These are phyloP conservation scores for Neonectria faginata DNA, from an alignment of 2,329 filamentous ascomycete species.

Conservation along the genomic window DNA sequence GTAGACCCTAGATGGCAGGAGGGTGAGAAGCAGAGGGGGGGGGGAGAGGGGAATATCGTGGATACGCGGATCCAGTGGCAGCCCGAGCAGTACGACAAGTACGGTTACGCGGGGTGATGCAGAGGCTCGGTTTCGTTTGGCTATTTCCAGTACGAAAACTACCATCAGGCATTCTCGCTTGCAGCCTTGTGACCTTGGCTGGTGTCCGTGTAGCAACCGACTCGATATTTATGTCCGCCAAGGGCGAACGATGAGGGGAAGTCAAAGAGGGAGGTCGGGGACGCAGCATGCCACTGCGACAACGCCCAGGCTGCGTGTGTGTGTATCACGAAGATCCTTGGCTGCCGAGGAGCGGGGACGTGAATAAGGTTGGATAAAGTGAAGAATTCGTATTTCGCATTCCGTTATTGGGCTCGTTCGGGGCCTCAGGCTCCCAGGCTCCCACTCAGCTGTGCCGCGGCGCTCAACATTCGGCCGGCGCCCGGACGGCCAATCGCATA, in stretches of 20 bases:
- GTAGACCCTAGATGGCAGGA: background rate
- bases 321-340: background rate
- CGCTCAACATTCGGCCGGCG: constrained; percentile 8
- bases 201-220: constrained; percentile 16
- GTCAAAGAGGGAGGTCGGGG: no score
- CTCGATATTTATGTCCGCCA: constrained; percentile 16
- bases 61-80: constrained; percentile 22
- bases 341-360: constrained; percentile 1
- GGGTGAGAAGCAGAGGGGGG: background rate
- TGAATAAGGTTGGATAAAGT: constrained; percentile 28
- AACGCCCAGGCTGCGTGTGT: background rate
- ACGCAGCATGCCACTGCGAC: background rate
- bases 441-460: constrained; percentile 25
- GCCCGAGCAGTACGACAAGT: background rate
- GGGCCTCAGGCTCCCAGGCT: constrained; percentile 24
- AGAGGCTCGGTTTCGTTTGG: background rate
- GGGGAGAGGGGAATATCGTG: background rate
- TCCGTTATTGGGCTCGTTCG: constrained; percentile 15
- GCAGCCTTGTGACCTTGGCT: background rate
- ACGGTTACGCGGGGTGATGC: background rate
- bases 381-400: constrained; percentile 45
- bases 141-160: background rate
- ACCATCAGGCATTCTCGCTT: background rate
- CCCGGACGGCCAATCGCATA: constrained; percentile 21
- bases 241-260: background rate